phyloP scores from a whole-genome alignment of 306 rosid genomes.

The Nissolia schottii region DNA sequence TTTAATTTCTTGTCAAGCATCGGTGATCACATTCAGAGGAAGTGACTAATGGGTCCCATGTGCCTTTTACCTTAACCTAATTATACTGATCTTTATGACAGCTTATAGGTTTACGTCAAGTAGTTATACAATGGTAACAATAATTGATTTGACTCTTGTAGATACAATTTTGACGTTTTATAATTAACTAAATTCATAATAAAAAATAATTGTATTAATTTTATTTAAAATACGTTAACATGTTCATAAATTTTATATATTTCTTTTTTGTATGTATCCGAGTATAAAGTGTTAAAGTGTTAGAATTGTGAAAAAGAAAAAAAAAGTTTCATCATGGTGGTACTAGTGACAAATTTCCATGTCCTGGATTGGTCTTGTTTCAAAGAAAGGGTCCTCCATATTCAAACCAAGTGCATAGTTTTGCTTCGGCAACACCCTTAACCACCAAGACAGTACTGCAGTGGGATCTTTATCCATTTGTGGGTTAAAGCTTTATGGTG shows the following conservation, averaged over 20 bases:
- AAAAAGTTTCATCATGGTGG: too few species aligned
- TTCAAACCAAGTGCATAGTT: conserved; percentile 20
- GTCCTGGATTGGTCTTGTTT: conserved; percentile 2
- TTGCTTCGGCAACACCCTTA: conserved; percentile 45
- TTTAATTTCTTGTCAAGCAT: conserved; percentile 1
- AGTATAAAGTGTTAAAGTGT: too few species aligned
- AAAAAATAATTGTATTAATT: too few species aligned
- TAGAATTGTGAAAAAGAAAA: too few species aligned
- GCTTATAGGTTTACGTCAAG: conserved; percentile 23
- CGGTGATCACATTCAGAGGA: neutral
- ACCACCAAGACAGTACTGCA: conserved; percentile 23
- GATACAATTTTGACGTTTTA: too few species aligned
- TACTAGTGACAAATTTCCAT: neutral
- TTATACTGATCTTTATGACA: conserved; percentile 17
- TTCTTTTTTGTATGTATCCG: too few species aligned
- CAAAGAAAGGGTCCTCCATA: neutral
- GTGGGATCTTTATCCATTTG: conserved; percentile 36
- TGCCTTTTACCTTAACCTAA: neutral
- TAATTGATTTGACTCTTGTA: conserved; percentile 7
- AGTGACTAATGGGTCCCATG: conserved; percentile 21
- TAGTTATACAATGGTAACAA: conserved; percentile 29
- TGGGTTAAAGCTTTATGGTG: conserved; percentile 40
- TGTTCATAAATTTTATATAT: too few species aligned
- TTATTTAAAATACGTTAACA: too few species aligned
- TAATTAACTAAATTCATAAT: too few species aligned